A percentile compares a stretch with the other conserved stretches of the same genome.
Evolutionary conservation across 768 basidiomycete genomes (phyloP).

Genomic region (Trametes elegans): DNA sequence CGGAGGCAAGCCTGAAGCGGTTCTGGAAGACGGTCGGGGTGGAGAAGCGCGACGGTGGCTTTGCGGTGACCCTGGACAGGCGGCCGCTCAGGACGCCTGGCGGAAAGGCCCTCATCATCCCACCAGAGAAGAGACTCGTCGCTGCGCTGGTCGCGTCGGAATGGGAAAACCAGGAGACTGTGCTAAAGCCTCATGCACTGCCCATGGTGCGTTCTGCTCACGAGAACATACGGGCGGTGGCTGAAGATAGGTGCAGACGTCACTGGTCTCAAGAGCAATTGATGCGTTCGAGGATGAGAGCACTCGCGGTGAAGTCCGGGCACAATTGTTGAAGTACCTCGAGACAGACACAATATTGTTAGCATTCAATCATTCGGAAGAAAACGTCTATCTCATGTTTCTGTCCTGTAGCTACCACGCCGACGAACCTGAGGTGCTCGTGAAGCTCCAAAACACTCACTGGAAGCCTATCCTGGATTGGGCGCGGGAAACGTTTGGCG

Average conservation of each 20-base stretch:
- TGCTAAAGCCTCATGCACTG: conserved; percentile 87
- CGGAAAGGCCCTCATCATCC: conserved; percentile 74
- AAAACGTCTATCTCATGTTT: neutral
- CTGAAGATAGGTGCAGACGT: conserved; percentile 58
- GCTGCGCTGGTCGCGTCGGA: conserved; percentile 90
- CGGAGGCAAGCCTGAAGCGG: conserved; percentile 80
- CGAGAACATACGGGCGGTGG: neutral
- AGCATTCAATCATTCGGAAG: conserved; percentile 16
- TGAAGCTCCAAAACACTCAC: conserved; percentile 71
- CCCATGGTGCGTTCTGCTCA: conserved; percentile 66
- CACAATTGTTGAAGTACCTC: conserved; percentile 75
- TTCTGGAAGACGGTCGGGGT: conserved; percentile 96
- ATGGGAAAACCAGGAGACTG: conserved; percentile 90
- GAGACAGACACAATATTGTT: conserved; percentile 96
- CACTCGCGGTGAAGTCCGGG: conserved; percentile 60
- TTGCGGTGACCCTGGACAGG: conserved; percentile 75
- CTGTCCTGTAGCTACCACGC: conserved; percentile 67
- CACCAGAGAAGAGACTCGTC: conserved; percentile 63
- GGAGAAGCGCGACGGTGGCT: conserved; percentile 49
- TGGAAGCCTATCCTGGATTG: conserved; percentile 90
- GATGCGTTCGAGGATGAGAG: conserved; percentile 65
- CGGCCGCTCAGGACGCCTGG: conserved; percentile 85
- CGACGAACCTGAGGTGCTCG: conserved; percentile 71
- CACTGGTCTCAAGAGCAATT: conserved; percentile 84
- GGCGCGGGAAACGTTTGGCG: conserved; percentile 62